These are phyloP conservation scores for Herpotrichia juniperi DNA, from an alignment of 2,329 filamentous ascomycete genomes.

Conservation along the genomic window DNA sequence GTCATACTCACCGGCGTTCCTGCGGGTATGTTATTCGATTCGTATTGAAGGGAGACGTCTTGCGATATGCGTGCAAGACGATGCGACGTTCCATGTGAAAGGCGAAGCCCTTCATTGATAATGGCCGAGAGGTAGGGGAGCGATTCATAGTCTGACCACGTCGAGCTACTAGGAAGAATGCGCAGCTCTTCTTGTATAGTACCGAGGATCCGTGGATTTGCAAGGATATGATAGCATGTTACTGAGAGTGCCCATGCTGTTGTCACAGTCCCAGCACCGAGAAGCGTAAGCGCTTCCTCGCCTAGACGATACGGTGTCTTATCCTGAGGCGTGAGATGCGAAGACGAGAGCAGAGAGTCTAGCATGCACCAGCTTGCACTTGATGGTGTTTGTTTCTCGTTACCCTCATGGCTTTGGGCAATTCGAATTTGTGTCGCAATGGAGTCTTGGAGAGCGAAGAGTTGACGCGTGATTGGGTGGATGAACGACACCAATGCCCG, in stretches of 20 bases:
- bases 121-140: constrained; percentile 23
- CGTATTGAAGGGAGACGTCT: constrained; percentile 9
- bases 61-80: constrained; percentile 17
- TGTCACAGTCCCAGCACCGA: constrained; percentile 47
- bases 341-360: constrained; percentile 9
- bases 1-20: constrained; percentile 36
- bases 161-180: constrained; percentile 5
- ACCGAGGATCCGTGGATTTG: constrained; percentile 10
- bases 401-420: neutral
- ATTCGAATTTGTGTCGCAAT: constrained; percentile 16
- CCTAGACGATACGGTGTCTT: constrained; percentile 13
- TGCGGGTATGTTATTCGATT: constrained; percentile 15
- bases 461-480: constrained; percentile 27
- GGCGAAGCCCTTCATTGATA: constrained; percentile 28
- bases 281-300: constrained; percentile 18
- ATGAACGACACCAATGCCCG: constrained; percentile 23
- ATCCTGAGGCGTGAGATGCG: constrained; percentile 16
- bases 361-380: constrained; percentile 11
- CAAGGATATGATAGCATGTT: constrained; percentile 13
- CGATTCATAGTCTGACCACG: constrained; percentile 8
- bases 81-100: constrained; percentile 24
- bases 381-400: neutral
- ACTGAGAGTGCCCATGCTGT: constrained; percentile 44
- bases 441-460: constrained; percentile 27
- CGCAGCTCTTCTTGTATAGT: constrained; percentile 12